Evolutionary conservation across 305 asterid genomes (phyloP).

Genomic region (Fraxinus platypoda): DNA sequence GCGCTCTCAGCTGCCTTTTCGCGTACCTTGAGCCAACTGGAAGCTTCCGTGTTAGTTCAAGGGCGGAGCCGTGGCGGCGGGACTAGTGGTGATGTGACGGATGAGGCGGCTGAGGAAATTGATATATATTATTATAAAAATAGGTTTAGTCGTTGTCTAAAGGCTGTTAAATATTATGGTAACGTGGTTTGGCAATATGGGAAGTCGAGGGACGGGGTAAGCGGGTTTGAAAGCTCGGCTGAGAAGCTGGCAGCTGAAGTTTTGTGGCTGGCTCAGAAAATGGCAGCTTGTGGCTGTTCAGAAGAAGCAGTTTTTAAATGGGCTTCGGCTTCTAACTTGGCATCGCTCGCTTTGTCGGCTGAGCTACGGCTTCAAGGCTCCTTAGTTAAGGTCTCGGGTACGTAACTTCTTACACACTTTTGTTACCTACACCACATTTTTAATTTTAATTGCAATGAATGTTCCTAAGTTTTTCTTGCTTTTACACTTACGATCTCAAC

Average conservation of each 20-base stretch:
- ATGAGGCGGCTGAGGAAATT: not conserved
- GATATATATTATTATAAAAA: constrained; percentile 11
- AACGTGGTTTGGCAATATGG: constrained; percentile 43
- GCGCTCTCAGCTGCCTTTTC: constrained; percentile 62
- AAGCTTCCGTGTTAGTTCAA: constrained; percentile 43
- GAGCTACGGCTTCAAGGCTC: constrained; percentile 81
- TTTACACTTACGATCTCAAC: too few species aligned
- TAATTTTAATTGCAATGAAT: too few species aligned
- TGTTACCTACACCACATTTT: too few species aligned
- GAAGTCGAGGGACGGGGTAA: constrained; percentile 37
- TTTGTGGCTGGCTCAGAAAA: constrained; percentile 80
- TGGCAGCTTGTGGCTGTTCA: constrained; percentile 69
- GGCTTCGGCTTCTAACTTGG: constrained; percentile 69
- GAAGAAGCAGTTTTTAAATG: constrained; percentile 71
- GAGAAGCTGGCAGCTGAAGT: constrained; percentile 86
- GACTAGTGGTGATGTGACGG: constrained; percentile 15
- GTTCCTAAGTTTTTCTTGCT: too few species aligned
- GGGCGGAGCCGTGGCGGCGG: constrained; percentile 25
- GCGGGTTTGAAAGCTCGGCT: constrained; percentile 51
- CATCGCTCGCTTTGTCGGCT: constrained; percentile 64
- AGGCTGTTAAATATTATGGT: constrained; percentile 42
- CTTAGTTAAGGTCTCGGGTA: constrained; percentile 78
- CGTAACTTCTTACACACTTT: not conserved
- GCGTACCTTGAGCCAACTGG: constrained; percentile 60
- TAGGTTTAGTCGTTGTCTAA: constrained; percentile 37